phyloP scores from a whole-genome alignment of 805 yeast species.

The Lipomyces oligophaga region DNA sequence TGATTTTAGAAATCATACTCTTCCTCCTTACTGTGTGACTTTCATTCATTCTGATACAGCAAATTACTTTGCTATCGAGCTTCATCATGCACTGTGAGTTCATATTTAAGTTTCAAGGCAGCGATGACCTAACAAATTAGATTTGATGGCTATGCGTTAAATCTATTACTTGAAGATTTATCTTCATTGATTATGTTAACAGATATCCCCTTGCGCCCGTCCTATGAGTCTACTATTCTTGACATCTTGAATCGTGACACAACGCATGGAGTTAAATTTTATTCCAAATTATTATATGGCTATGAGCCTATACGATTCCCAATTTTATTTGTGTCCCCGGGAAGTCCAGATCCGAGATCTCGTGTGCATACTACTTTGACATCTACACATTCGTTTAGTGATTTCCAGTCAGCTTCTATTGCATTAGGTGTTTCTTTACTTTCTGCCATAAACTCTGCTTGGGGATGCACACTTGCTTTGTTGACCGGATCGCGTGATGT shows the following conservation, averaged over 20 bases:
- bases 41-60: neutral
- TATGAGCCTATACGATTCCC: conserved; percentile 16
- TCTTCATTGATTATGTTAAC: neutral
- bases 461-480: conserved; percentile 24
- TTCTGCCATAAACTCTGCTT: conserved; percentile 21
- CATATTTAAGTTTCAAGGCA: neutral
- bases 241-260: conserved; percentile 5
- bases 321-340: neutral
- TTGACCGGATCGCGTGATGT: conserved; percentile 22
- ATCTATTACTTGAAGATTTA: conserved; percentile 17
- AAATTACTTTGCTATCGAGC: conserved; percentile 4
- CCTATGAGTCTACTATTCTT: conserved; percentile 2
- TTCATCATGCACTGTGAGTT: conserved; percentile 28
- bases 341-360: neutral
- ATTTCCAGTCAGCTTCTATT: neutral
- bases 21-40: conserved; percentile 11
- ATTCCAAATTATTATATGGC: neutral
- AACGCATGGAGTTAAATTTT: conserved; percentile 1
- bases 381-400: neutral
- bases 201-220: conserved; percentile 1
- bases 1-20: neutral
- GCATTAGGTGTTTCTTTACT: neutral
- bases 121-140: conserved; percentile 1
- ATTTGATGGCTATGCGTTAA: conserved; percentile 23
- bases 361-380: neutral